Percentiles rank a stretch among this genome's conserved stretches.
These are phyloP conservation scores for Wallacemonas sp. DNA, from an alignment of 208 protist genomes.

Conservation along the genomic window DNA sequence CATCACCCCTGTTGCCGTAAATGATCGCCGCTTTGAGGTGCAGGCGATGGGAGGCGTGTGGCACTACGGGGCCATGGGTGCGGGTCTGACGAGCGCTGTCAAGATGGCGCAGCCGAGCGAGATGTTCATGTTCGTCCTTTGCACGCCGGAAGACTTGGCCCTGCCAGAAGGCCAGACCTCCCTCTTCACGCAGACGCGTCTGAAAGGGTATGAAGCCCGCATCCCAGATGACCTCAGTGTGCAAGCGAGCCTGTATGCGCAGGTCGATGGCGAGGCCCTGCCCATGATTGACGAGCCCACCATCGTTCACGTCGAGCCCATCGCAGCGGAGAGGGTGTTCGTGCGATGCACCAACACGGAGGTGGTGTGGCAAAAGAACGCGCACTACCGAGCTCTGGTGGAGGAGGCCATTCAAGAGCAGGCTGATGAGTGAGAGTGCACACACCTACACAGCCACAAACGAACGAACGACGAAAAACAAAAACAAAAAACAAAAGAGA, in stretches of 20 bases:
- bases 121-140: slow-evolving; percentile 73
- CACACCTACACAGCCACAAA: too few species aligned
- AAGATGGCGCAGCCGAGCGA: slow-evolving; percentile 74
- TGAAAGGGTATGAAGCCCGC: slow-evolving; percentile 25
- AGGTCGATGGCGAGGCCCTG: slow-evolving; percentile 79
- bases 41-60: slow-evolving; percentile 73
- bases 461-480: too few species aligned
- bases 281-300: slow-evolving; percentile 53
- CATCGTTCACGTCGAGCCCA: slow-evolving; percentile 50
- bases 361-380: slow-evolving; percentile 37
- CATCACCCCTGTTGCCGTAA: slow-evolving; percentile 55
- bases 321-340: slow-evolving; percentile 30
- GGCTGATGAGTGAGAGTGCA: neutral
- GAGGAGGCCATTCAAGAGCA: slow-evolving; percentile 9
- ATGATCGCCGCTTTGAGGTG: slow-evolving; percentile 78
- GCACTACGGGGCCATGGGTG: slow-evolving; percentile 60
- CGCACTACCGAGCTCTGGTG: neutral
- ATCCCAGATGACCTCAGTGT: slow-evolving; percentile 23
- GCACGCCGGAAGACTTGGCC: slow-evolving; percentile 64
- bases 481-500: too few species aligned
- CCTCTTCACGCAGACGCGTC: slow-evolving; percentile 24
- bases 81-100: slow-evolving; percentile 41
- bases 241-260: slow-evolving; percentile 49
- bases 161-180: slow-evolving; percentile 19
- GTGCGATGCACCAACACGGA: slow-evolving; percentile 64